Conservation (phyloP, 2,329 filamentous ascomycete species). For the Ophiosphaerella narmari region DNA sequence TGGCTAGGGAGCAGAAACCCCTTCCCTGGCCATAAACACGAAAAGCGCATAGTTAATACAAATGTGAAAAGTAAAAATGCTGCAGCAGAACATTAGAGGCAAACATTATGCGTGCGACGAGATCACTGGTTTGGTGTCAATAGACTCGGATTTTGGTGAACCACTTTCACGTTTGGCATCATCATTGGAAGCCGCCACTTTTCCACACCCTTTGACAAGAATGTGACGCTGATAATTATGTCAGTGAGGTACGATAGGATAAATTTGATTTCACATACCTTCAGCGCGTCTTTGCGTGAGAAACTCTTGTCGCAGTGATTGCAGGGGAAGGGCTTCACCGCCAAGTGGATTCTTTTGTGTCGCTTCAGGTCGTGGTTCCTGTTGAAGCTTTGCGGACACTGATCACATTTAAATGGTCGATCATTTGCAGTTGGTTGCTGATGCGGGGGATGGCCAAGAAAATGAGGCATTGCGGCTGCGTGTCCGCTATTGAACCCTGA, state of each 20-base stretch:
- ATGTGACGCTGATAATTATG: conserved; percentile 60
- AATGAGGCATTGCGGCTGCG: conserved; percentile 67
- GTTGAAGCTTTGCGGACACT: conserved; percentile 92
- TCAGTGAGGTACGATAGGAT: conserved; percentile 41
- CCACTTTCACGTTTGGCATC: conserved; percentile 42
- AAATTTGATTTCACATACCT: conserved; percentile 64
- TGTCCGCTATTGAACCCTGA: conserved; percentile 64
- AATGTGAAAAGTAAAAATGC: conserved; percentile 27
- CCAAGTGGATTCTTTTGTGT: conserved; percentile 92
- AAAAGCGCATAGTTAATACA: conserved; percentile 42
- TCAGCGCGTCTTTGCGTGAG: conserved; percentile 92
- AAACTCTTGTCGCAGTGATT: conserved; percentile 94
- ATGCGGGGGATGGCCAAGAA: conserved; percentile 58
- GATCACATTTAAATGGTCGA: conserved; percentile 91
- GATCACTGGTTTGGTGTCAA: conserved; percentile 35
- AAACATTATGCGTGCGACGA: conserved; percentile 27
- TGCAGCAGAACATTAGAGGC: background rate
- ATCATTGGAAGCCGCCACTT: conserved; percentile 44
- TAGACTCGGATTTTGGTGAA: conserved; percentile 36
- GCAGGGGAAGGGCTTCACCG: conserved; percentile 95
- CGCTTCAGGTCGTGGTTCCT: conserved; percentile 95
- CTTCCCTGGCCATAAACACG: conserved; percentile 8
- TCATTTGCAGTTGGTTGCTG: conserved; percentile 67
- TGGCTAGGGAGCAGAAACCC: background rate
- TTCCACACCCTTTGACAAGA: conserved; percentile 70